A percentile compares a stretch with the other conserved stretches of the same genome.
These are phyloP conservation scores for Dissophora globulifera DNA, from an alignment of 192 early-diverging fungal species.

Conservation along the genomic window DNA sequence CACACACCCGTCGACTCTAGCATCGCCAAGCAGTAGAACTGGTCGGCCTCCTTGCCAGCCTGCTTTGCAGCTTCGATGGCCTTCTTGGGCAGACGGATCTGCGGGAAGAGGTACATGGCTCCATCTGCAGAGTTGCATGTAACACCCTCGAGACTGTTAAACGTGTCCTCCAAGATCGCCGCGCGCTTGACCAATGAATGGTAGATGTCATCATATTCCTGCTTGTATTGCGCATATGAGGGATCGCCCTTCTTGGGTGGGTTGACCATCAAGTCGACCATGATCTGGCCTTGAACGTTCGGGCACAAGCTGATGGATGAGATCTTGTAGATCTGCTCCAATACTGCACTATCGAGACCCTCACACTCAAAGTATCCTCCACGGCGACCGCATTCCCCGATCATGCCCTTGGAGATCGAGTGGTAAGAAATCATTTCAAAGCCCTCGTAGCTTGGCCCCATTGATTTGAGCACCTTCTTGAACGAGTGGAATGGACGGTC, in stretches of 20 bases:
- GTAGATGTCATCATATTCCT: slow-evolving; percentile 80
- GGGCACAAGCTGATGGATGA: slow-evolving; percentile 94
- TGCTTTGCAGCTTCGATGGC: slow-evolving; percentile 82
- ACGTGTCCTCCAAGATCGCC: slow-evolving; percentile 74
- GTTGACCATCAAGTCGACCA: slow-evolving; percentile 93
- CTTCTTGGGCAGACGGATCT: slow-evolving; percentile 75
- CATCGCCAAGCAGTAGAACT: slow-evolving; percentile 91
- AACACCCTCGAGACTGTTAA: slow-evolving; percentile 86
- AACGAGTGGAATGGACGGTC: slow-evolving; percentile 94
- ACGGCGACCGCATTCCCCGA: slow-evolving; percentile 97
- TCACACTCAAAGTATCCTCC: slow-evolving; percentile 98
- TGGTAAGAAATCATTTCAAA: slow-evolving; percentile 97
- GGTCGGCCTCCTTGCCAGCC: slow-evolving; percentile 83
- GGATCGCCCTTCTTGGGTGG: slow-evolving; percentile 86
- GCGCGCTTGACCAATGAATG: slow-evolving; percentile 85
- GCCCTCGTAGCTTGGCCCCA: slow-evolving; percentile 73
- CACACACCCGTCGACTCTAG: slow-evolving; percentile 96
- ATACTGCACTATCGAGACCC: slow-evolving; percentile 76
- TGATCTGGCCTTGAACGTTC: slow-evolving; percentile 93
- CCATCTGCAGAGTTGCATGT: slow-evolving; percentile 90
- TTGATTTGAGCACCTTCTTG: slow-evolving; percentile 90
- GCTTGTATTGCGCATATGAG: slow-evolving; percentile 77
- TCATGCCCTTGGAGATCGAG: slow-evolving; percentile 96
- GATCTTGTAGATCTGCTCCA: slow-evolving; percentile 94
- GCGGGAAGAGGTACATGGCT: slow-evolving; percentile 98